phyloP scores from a whole-genome alignment of 306 rosid genomes.

The Rubus parviflorus region DNA sequence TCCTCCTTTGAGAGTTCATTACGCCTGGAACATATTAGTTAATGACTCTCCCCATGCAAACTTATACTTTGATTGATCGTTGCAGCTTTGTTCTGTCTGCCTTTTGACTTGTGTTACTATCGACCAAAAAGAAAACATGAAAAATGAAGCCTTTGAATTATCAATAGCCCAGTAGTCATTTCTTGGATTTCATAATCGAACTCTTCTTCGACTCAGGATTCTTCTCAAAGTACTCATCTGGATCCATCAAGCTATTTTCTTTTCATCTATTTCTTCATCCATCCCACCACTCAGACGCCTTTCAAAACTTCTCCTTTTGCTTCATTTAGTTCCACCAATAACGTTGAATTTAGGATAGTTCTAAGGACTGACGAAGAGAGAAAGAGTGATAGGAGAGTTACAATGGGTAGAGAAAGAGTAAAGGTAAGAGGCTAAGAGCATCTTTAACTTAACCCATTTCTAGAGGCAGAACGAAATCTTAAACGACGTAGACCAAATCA shows the following conservation, averaged over 20 bases:
- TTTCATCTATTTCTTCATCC: not conserved
- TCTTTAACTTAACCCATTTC: not conserved
- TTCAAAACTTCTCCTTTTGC: not conserved
- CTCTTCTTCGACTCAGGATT: not conserved
- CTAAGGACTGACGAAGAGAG: not conserved
- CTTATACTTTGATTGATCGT: not conserved
- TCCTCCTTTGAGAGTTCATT: too few species aligned
- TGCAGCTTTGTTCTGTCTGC: not conserved
- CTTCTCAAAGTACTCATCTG: not conserved
- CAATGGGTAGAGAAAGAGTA: not conserved
- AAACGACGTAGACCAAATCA: not conserved
- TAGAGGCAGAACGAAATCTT: not conserved
- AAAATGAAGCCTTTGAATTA: not conserved
- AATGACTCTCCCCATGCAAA: not conserved
- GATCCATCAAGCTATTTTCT: not conserved
- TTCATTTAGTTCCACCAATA: not conserved
- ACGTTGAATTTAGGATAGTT: not conserved
- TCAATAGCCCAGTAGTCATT: not conserved
- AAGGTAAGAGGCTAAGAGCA: not conserved
- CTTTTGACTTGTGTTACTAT: not conserved
- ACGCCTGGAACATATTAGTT: not conserved
- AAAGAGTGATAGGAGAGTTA: not conserved
- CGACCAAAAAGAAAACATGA: not conserved
- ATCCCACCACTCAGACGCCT: not conserved
- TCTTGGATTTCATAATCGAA: not conserved